Base-by-base conservation (phyloP, 2,329 filamentous ascomycete species). In the Raffaelea deltoideospora region DNA sequence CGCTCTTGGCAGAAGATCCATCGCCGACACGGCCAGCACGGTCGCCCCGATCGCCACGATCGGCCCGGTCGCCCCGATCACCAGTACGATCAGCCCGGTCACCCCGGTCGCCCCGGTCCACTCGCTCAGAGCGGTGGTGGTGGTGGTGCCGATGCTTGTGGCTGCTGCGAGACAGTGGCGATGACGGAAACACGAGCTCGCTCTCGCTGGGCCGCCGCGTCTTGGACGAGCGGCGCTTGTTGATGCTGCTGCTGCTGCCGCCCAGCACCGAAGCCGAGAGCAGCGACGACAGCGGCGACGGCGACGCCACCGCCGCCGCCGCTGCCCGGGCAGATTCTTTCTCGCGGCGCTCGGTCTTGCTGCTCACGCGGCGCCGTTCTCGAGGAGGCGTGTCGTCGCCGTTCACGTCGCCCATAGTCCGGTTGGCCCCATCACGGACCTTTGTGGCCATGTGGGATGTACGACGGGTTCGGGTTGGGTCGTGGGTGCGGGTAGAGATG, bases 211-310 rank as follows among this genome's bases (percentile, higher is more conserved):
- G n/a, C 2, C 38, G 15, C 18, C 40, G 38, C 10, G 30, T 14
- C 20, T 40, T 41, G 14, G 38, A 26, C 20, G 42, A 24, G 13
- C 40, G 37, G 40, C 18, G 33, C 14, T 27, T 34, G 29, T 11
- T 24, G 34, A n/a, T 31, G 19, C 15, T 14, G 22, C 26, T 28
- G 28, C n/a, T 23, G 21, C 23, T 30, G 27, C 21, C 10, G 29
- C 31, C 17, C n/a, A n/a, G n/a, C n/a, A n/a, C n/a, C n/a, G n/a
- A n/a, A n/a, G n/a, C 24, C 4, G 41, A 40, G 2, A 43, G 23
- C 8, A 40, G 32, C 14, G 44, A 46, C 5, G 44, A 44, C 10
- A 44, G 37, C 3, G 38, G 27, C 5, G 41, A 34, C 1, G 38
- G 31, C 15, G 28, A 8, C 15, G 28, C 7, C n/a, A 15, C 10